Evolutionary conservation across 805 yeast species (phyloP).

Genomic region (Pichia membranifaciens): DNA sequence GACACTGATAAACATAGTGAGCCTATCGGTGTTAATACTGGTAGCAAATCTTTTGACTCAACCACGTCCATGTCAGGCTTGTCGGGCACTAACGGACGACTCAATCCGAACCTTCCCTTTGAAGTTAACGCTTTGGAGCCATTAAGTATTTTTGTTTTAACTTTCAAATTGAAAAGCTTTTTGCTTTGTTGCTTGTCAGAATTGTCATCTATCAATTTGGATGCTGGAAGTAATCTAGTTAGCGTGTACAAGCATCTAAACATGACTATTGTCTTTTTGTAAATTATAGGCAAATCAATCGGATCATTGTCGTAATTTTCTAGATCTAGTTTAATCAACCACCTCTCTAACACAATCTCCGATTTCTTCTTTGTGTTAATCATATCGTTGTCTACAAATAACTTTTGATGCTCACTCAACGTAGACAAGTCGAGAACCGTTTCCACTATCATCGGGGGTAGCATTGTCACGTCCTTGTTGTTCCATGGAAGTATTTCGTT

Average conservation of each 20-base stretch:
- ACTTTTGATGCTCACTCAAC: constrained; percentile 16
- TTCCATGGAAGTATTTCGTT: constrained; percentile 47
- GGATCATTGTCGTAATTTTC: constrained; percentile 32
- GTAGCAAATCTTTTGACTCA: constrained; percentile 56
- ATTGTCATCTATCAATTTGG: constrained; percentile 40
- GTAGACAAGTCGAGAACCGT: constrained; percentile 41
- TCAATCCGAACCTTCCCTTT: constrained; percentile 79
- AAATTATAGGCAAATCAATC: constrained; percentile 59
- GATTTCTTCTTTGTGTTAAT: constrained; percentile 57
- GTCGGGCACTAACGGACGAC: constrained; percentile 47
- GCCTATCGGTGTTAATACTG: constrained; percentile 74
- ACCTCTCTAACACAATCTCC: constrained; percentile 90
- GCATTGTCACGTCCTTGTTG: constrained; percentile 32
- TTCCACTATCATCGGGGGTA: constrained; percentile 84
- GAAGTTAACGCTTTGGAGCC: constrained; percentile 76
- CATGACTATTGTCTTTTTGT: constrained; percentile 67
- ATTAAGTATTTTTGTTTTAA: constrained; percentile 62
- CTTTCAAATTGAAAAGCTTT: constrained; percentile 14
- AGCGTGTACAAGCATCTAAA: constrained; percentile 70
- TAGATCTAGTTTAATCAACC: constrained; percentile 80
- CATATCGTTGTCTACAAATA: constrained; percentile 34
- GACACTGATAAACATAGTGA: constrained; percentile 69
- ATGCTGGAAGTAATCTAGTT: constrained; percentile 65
- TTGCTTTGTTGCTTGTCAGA: neutral
- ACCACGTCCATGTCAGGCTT: constrained; percentile 9